Evolutionary conservation across 768 basidiomycete genomes (phyloP).

Genomic region (Mycena crocata): DNA sequence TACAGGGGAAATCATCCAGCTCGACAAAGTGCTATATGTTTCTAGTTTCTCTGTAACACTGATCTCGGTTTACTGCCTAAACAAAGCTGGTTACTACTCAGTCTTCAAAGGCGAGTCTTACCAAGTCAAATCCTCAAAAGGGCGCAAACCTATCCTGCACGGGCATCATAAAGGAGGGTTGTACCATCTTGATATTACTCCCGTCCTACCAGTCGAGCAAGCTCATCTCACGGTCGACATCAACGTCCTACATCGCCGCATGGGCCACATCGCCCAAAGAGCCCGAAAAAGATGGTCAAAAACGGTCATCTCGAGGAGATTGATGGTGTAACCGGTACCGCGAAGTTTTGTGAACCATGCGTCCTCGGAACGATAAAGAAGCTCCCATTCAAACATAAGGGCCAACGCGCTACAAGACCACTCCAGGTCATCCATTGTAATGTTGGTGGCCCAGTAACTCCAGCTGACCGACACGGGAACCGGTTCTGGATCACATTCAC

Average conservation of each 20-base stretch:
- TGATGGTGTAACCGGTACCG: conserved; percentile 21
- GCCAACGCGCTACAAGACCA: neutral
- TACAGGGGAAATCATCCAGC: neutral
- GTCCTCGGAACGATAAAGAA: conserved; percentile 33
- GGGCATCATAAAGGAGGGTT: neutral
- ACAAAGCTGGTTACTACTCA: too few relatives aligned
- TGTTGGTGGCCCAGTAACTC: conserved; percentile 33
- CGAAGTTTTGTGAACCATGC: conserved; percentile 35
- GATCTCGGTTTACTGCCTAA: neutral
- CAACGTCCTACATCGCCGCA: too few relatives aligned
- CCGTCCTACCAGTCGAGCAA: too few relatives aligned
- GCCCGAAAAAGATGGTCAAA: conserved; percentile 23
- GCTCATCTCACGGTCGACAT: too few relatives aligned
- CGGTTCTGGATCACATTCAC: conserved; percentile 31
- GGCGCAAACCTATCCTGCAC: neutral
- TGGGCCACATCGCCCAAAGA: too few relatives aligned
- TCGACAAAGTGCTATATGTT: neutral
- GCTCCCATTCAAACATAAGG: too few relatives aligned
- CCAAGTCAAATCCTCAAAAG: neutral
- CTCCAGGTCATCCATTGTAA: conserved; percentile 30
- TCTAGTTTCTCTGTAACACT: neutral
- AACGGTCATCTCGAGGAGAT: conserved; percentile 22
- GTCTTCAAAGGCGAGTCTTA: neutral
- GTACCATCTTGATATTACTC: too few relatives aligned
- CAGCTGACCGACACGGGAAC: conserved; percentile 6